These are phyloP conservation scores for Coemansia sp. DNA, from an alignment of 192 early-diverging fungal species.

Conservation along the genomic window DNA sequence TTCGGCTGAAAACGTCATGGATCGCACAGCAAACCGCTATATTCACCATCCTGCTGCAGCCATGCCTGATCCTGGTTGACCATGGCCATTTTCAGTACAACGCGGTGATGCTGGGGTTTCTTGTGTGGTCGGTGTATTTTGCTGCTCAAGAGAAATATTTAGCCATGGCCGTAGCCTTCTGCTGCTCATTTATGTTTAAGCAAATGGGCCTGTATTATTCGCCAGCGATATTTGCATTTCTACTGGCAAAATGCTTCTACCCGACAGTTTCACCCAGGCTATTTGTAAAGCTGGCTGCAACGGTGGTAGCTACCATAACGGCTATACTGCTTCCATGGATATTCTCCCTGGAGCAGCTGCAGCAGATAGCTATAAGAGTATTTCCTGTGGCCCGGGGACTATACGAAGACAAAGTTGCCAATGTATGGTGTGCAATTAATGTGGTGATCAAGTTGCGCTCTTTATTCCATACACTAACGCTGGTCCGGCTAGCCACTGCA, in stretches of 20 bases:
- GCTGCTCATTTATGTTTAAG: constrained; percentile 83
- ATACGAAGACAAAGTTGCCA: constrained; percentile 99
- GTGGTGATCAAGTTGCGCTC: constrained; percentile 79
- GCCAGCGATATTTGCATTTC: constrained; percentile 83
- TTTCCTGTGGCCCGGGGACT: constrained; percentile 92
- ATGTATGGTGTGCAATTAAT: constrained; percentile 93
- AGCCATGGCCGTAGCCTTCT: constrained; percentile 77
- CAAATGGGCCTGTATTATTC: constrained; percentile 97
- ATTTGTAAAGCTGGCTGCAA: constrained; percentile 69
- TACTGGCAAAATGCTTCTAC: constrained; percentile 73
- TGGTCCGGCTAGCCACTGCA: constrained; percentile 67
- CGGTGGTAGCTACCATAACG: constrained; percentile 71
- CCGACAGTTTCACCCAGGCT: constrained; percentile 11
- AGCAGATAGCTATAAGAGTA: constrained; percentile 77
- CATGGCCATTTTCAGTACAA: constrained; percentile 99
- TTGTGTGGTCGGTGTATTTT: constrained; percentile 70
- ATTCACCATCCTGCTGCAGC: constrained; percentile 73
- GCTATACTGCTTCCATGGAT: constrained; percentile 71
- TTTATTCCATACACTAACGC: constrained; percentile 57
- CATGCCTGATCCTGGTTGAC: constrained; percentile 89
- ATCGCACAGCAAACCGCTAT: constrained; percentile 42
- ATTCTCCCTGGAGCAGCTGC: constrained; percentile 56
- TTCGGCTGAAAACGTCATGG: constrained; percentile 36
- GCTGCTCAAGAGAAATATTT: constrained; percentile 63
- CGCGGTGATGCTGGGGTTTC: constrained; percentile 91